Evolutionary conservation across 768 basidiomycete genomes (phyloP), one percentile per base, ranked within the genome.

Genomic region (Boletus sensibilis): DNA sequence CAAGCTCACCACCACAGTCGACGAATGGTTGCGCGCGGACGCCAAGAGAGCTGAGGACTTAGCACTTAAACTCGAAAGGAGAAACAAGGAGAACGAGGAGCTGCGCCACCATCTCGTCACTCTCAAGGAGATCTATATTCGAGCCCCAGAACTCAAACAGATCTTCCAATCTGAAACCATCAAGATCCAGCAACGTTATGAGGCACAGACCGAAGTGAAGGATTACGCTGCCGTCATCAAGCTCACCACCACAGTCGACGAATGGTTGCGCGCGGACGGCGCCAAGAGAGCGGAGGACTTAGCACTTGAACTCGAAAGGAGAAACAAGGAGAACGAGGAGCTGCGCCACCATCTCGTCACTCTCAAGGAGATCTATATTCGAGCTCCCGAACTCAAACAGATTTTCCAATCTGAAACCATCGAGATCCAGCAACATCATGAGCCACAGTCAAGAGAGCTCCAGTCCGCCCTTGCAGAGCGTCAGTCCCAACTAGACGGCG

Each of bases 321-420:
- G 59, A n/a, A 47, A 52, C 21, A 53, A 50, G 29, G 61, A 57
- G 49, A 61, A 57, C 20, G 51, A 56, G 31, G 54, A 61, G 6
- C 40, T 62, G 21, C 47, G 34, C 14, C 7, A 23, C 16, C 37
- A 33, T 2, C 55, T 62, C 20, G 0, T 47, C 7, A 35, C 14
- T 11, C 53, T 61, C 14, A 55, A 49, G 50, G 53, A 56, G 27
- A 60, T 61, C n/a, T 55, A 55, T 21, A 16, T 52, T 8, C 53
- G 42, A 6, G 45, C 60, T 25, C 59, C 55, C 7, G 25, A 47
- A 9, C 53, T 54, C 33, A 49, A 60, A 14, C 53, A 61, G 10
- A 52, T 60, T 11, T 60, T 60, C 50, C 53, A 52, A 18, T 60
- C 58, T 23, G 34, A 60, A 34, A 52, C 50, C 3, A 20, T 60